Evolutionary conservation across 768 basidiomycete genomes (phyloP), one percentile per base, ranked within the genome.

Genomic region (Suillus variegatus): DNA sequence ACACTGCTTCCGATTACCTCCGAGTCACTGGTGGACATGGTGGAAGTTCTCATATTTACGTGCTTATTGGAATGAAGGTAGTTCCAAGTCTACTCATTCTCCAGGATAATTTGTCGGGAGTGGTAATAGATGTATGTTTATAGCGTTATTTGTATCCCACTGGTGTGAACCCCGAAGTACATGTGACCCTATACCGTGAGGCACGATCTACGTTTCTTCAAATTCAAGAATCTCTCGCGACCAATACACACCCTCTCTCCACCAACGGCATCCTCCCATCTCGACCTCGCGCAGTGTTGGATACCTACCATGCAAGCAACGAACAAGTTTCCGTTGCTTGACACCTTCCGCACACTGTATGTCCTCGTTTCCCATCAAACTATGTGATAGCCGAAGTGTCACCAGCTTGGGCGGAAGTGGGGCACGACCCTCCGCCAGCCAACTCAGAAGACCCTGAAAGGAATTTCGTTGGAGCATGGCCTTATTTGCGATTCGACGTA

Each of bases 331-430:
- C 10, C 18, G 41, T 43, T 60, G 58, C 18, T 20, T 6, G 18
- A 43, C 12, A 8, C 28, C 9, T 43, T 60, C 25, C 3, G 43
- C 1, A 18, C 25, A 18, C 40, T 20, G 58, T 25, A 25, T 22
- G 8, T 41, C 25, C 14, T 58, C 57, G 10, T 40, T 18, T 28
- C 14, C 41, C 18, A 16, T 20, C 7, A 41, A 38, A 43, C 41
- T 60, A 43, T 60, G 28, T 10, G 58, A 60, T 20, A 60, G 18
- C 18, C 58, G 41, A 60, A 60, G 41, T 43, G 58, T 43, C 18
- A 32, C 22, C 18, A 60, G 12, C 41, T 60, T 43, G 25, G 41
- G 58, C 18, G 58, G 58, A 43, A 60, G 58, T 43, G 41, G 16
- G 10, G 41, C 58, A 60, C 18, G 58, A 28, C 58, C 58, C 6